A percentile compares a stretch with the other conserved stretches of the same genome.
phyloP scores from a whole-genome alignment of 2,329 filamentous ascomycete genomes.

The Apiospora kogelbergensis region DNA sequence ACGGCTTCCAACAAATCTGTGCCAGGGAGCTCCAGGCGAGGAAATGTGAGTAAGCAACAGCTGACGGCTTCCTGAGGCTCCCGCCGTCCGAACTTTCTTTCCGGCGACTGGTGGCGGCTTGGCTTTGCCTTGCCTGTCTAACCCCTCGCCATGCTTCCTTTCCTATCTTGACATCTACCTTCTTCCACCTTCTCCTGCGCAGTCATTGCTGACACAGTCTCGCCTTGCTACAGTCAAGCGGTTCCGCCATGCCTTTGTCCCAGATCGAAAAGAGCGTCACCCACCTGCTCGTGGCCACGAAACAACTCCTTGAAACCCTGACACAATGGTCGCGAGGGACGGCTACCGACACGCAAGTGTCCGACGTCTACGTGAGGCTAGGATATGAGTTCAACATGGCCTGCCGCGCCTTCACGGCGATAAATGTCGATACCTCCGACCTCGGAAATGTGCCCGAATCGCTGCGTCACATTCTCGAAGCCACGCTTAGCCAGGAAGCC shows the following conservation, averaged over 20 bases:
- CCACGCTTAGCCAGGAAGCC: slow-evolving; percentile 94
- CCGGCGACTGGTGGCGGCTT: background rate
- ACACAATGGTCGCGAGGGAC: slow-evolving; percentile 95
- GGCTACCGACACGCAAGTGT: slow-evolving; percentile 92
- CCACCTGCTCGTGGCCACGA: slow-evolving; percentile 94
- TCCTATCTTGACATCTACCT: background rate
- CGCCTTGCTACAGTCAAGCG: slow-evolving; percentile 42
- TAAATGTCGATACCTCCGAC: slow-evolving; percentile 93
- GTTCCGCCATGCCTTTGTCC: slow-evolving; percentile 74
- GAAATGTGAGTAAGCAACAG: slow-evolving; percentile 54
- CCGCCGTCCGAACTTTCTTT: background rate
- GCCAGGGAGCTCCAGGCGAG: slow-evolving; percentile 49
- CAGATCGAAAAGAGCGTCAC: slow-evolving; percentile 99
- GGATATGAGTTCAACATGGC: slow-evolving; percentile 99
- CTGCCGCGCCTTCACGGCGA: slow-evolving; percentile 92
- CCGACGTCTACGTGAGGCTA: slow-evolving; percentile 94
- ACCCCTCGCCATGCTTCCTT: background rate
- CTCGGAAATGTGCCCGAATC: slow-evolving; percentile 93
- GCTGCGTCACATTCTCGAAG: slow-evolving; percentile 86
- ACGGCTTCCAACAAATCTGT: slow-evolving; percentile 64
- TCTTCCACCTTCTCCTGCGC: background rate
- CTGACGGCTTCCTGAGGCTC: background rate
- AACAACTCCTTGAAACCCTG: slow-evolving; percentile 93
- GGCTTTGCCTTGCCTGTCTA: background rate
- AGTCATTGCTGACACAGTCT: background rate